A percentile compares a stretch with the other conserved stretches of the same genome.
phyloP scores from a whole-genome alignment of 257 asterid species.

The Jasminum sambac region DNA sequence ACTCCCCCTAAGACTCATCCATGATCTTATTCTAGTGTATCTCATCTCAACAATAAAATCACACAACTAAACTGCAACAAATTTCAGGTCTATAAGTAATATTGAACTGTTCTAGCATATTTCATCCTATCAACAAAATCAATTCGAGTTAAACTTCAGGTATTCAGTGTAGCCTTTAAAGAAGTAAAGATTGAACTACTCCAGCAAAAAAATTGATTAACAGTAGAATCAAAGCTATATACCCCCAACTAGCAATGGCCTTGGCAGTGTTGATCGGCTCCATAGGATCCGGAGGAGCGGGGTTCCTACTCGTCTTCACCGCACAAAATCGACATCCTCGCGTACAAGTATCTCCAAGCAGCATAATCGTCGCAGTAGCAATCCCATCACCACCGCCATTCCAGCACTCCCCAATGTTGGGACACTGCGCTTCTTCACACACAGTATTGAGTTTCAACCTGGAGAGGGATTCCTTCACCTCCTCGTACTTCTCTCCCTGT shows the following conservation, averaged over 20 bases:
- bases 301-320: constrained; percentile 88
- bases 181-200: not conserved
- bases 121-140: not conserved
- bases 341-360: constrained; percentile 95
- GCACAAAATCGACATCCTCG: constrained; percentile 97
- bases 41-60: not conserved
- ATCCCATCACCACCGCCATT: constrained; percentile 98
- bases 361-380: constrained; percentile 94
- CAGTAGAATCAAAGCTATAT: not conserved
- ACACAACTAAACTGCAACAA: constrained; percentile 3
- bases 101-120: not conserved
- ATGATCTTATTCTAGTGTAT: not conserved
- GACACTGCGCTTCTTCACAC: constrained; percentile 98
- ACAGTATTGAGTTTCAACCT: constrained; percentile 83
- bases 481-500: constrained; percentile 85
- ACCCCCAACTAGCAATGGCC: constrained; percentile 99
- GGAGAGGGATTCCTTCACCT: constrained; percentile 81
- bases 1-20: not conserved
- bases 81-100: constrained; percentile 5
- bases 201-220: not conserved
- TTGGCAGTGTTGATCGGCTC: constrained; percentile 91
- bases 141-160: not conserved
- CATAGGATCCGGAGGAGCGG: constrained; percentile 95
- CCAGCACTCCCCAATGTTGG: constrained; percentile 98
- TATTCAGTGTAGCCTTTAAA: too few relatives aligned